A percentile compares a stretch with the other conserved stretches of the same genome.
Evolutionary conservation across 2,329 filamentous ascomycete species (phyloP).

Genomic region (Sporothrix mexicana): DNA sequence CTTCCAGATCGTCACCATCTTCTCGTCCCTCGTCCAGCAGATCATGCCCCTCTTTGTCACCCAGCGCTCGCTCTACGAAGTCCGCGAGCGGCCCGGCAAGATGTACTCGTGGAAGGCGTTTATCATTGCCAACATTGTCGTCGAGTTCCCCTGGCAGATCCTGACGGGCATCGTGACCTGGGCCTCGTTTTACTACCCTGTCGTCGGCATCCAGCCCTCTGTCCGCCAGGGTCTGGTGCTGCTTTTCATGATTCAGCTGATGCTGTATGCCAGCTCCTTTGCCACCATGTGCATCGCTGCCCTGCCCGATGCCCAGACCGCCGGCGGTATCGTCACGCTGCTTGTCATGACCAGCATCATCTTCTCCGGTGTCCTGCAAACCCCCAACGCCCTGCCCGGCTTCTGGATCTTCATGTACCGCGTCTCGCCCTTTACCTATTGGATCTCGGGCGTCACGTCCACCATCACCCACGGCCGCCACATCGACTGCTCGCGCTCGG

Average conservation of each 20-base stretch:
- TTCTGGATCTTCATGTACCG: slow-evolving; percentile 84
- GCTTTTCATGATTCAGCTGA: slow-evolving; percentile 77
- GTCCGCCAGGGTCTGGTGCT: slow-evolving; percentile 80
- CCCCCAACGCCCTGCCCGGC: slow-evolving; percentile 62
- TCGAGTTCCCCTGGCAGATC: slow-evolving; percentile 70
- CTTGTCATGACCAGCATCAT: slow-evolving; percentile 62
- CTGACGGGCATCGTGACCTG: slow-evolving; percentile 53
- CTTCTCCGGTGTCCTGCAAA: slow-evolving; percentile 67
- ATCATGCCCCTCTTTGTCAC: slow-evolving; percentile 71
- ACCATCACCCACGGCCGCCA: slow-evolving; percentile 65
- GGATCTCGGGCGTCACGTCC: slow-evolving; percentile 69
- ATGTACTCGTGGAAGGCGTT: slow-evolving; percentile 71
- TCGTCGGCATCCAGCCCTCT: slow-evolving; percentile 65
- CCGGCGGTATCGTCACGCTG: slow-evolving; percentile 67
- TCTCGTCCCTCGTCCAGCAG: slow-evolving; percentile 64
- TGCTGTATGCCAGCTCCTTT: slow-evolving; percentile 74
- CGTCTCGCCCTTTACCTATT: slow-evolving; percentile 64
- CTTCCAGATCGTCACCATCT: slow-evolving; percentile 65
- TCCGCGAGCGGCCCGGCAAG: slow-evolving; percentile 67
- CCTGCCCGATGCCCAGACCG: slow-evolving; percentile 66
- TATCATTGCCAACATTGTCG: slow-evolving; percentile 67
- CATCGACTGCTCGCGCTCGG: slow-evolving; percentile 59
- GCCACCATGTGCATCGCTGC: slow-evolving; percentile 74
- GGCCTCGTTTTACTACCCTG: slow-evolving; percentile 63
- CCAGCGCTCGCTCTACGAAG: slow-evolving; percentile 70